These are phyloP conservation scores for Gonapodya prolifera DNA, from an alignment of 192 early-diverging fungal species.

Conservation along the genomic window DNA sequence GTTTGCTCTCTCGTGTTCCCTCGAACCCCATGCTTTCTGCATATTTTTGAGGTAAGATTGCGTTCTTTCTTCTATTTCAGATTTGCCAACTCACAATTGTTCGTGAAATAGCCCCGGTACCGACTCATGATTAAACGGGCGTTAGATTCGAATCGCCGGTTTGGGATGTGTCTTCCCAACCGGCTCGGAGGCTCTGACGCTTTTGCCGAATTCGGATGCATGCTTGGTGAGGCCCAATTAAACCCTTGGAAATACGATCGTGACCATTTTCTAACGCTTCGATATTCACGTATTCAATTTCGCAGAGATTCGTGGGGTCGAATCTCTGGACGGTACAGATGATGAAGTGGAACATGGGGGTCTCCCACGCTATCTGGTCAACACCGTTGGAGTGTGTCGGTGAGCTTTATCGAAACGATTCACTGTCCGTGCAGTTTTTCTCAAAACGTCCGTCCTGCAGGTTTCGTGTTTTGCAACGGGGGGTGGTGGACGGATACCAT, in stretches of 20 bases:
- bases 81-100: background rate
- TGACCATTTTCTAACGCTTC: no score
- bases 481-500: conserved; percentile 13
- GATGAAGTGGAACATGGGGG: background rate
- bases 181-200: background rate
- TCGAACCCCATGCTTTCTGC: conserved; percentile 38
- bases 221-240: background rate
- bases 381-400: conserved; percentile 12
- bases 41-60: conserved; percentile 31
- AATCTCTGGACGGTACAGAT: background rate
- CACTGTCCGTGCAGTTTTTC: background rate
- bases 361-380: conserved; percentile 7
- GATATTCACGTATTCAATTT: background rate
- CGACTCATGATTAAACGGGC: conserved; percentile 29
- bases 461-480: conserved; percentile 17
- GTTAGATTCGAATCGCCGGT: conserved; percentile 5
- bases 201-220: background rate
- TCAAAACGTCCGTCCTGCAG: background rate
- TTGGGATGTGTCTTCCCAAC: conserved; percentile 9
- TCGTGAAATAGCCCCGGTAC: conserved; percentile 27
- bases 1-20: conserved; percentile 43
- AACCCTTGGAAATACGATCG: background rate
- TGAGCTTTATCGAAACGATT: background rate
- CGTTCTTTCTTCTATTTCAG: background rate
- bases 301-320: conserved; percentile 3